A percentile compares a stretch with the other conserved stretches of the same genome.
These are phyloP conservation scores for Corylus americana DNA, from an alignment of 306 rosid species.

Conservation along the genomic window DNA sequence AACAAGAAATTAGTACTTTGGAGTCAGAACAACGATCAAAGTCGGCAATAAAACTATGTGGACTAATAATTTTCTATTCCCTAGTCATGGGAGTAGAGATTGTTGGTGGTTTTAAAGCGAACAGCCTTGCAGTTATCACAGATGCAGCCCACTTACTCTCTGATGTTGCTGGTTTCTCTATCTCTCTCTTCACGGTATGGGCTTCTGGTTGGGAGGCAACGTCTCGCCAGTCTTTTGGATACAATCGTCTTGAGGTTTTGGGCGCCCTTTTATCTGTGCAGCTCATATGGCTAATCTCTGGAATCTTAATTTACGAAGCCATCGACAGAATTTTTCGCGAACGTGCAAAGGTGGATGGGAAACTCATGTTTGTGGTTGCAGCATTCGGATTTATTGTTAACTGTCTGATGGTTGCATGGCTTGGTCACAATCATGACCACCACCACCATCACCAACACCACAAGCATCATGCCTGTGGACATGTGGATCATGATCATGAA, in stretches of 20 bases:
- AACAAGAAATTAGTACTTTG: conserved; percentile 36
- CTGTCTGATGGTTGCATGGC: conserved; percentile 78
- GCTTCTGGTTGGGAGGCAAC: conserved; percentile 93
- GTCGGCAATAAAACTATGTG: conserved; percentile 63
- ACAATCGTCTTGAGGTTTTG: conserved; percentile 80
- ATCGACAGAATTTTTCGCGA: conserved; percentile 48
- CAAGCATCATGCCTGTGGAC: conserved; percentile 23
- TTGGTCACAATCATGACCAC: conserved; percentile 64
- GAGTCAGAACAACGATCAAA: conserved; percentile 58
- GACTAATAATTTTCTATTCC: conserved; percentile 57
- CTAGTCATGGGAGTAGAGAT: conserved; percentile 70
- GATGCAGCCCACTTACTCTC: conserved; percentile 95
- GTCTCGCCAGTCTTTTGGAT: conserved; percentile 72
- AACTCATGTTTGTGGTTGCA: conserved; percentile 80
- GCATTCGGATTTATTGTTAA: conserved; percentile 80
- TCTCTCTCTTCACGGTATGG: conserved; percentile 81
- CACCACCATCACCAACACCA: background rate
- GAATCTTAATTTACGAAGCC: conserved; percentile 74
- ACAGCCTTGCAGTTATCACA: conserved; percentile 77
- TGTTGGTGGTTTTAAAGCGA: conserved; percentile 81
- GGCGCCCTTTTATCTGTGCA: conserved; percentile 89
- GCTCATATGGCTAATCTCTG: conserved; percentile 87
- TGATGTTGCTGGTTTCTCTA: conserved; percentile 72
- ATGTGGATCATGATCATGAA: conserved; percentile 35
- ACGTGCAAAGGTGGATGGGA: conserved; percentile 57